Conservation (phyloP, 305 asterid species). For the Fraxinus paxiana region DNA sequence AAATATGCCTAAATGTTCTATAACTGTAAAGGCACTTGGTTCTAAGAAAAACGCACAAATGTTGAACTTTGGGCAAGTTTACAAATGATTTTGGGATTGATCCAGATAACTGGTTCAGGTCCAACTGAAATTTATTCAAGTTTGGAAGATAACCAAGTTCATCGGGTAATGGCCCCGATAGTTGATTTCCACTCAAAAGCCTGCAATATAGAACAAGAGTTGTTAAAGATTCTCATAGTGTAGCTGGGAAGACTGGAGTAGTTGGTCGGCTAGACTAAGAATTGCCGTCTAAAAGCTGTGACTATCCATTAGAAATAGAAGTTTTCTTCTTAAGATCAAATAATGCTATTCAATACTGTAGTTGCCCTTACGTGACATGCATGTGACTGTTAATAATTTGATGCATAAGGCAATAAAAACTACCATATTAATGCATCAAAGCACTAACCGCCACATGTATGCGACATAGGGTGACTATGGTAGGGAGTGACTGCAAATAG, state of each 20-base stretch:
- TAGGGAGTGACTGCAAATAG: not conserved
- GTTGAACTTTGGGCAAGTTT: slow-evolving; percentile 40
- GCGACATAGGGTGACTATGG: not conserved
- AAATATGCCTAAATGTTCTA: not conserved
- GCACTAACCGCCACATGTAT: not conserved
- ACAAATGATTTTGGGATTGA: slow-evolving; percentile 59
- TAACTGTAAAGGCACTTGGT: not conserved
- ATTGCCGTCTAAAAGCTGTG: not conserved
- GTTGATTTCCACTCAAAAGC: slow-evolving; percentile 62
- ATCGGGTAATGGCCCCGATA: slow-evolving; percentile 60
- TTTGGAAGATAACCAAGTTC: slow-evolving; percentile 62
- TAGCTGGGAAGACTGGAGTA: not conserved
- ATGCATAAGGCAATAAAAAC: not conserved
- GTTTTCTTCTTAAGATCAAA: not conserved
- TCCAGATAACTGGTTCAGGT: slow-evolving; percentile 57
- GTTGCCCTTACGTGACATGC: not conserved
- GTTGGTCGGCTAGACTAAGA: not conserved
- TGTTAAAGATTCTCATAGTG: not conserved
- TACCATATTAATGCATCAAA: not conserved
- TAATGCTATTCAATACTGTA: not conserved
- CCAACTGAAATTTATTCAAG: slow-evolving; percentile 56
- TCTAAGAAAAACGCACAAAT: slow-evolving; percentile 40
- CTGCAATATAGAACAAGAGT: slow-evolving; percentile 33
- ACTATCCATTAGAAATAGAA: not conserved
- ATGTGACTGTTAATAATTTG: not conserved